Conservation (phyloP, 306 rosid species). For the Benincasa hispida region DNA sequence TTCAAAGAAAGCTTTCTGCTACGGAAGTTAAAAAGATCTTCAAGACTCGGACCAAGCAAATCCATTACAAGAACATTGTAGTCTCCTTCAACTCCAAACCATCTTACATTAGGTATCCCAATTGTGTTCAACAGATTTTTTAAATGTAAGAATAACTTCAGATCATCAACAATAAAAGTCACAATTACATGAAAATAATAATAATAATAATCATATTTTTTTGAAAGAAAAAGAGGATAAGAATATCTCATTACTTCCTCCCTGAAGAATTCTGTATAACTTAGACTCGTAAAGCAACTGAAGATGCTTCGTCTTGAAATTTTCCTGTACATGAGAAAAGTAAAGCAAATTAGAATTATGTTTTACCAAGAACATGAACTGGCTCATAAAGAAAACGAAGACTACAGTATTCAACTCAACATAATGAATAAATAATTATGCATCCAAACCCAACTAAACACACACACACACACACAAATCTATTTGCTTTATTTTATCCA, state of each 20-base stretch:
- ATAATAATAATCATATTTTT: background rate
- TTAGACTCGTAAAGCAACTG: slow-evolving; percentile 92
- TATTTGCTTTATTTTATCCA: background rate
- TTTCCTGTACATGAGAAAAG: slow-evolving; percentile 44
- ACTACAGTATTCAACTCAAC: background rate
- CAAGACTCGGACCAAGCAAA: slow-evolving; percentile 97
- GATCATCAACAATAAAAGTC: background rate
- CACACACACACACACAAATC: background rate
- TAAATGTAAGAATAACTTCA: background rate
- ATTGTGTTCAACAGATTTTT: slow-evolving; percentile 42
- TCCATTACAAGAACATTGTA: slow-evolving; percentile 92
- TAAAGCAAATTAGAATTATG: background rate
- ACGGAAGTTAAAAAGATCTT: slow-evolving; percentile 90
- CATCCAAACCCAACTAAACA: background rate
- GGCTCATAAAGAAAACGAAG: background rate
- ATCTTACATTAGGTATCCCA: slow-evolving; percentile 83
- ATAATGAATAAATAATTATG: background rate
- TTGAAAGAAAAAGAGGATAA: background rate
- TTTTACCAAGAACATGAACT: background rate
- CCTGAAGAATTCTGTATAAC: slow-evolving; percentile 88
- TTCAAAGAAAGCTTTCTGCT: slow-evolving; percentile 84
- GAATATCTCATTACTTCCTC: slow-evolving; percentile 64
- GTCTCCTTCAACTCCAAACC: slow-evolving; percentile 98
- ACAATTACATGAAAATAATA: background rate
- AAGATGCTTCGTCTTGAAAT: slow-evolving; percentile 94